Evolutionary conservation across 164 flowering plant species (phyloP).

Genomic region (Vitis labrusca): DNA sequence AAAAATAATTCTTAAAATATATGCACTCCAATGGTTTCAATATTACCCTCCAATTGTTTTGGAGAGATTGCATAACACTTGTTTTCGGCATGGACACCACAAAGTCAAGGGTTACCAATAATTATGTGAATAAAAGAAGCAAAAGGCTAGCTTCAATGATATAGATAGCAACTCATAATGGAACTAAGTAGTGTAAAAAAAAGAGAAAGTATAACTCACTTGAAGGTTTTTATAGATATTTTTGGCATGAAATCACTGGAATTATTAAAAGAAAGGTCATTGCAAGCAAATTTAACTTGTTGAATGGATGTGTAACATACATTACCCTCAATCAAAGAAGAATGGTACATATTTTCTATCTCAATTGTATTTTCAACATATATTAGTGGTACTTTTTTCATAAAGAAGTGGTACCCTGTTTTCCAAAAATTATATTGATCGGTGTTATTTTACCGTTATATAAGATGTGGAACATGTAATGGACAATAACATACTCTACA

Average conservation of each 20-base stretch:
- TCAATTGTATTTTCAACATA: no score
- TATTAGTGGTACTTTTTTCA: no score
- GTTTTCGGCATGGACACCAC: constrained; percentile 52
- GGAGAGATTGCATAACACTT: constrained; percentile 73
- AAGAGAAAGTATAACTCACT: constrained; percentile 36
- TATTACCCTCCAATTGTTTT: constrained; percentile 28
- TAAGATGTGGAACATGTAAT: no score
- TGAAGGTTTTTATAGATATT: constrained; percentile 85
- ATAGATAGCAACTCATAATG: neutral
- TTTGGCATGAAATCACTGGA: constrained; percentile 87
- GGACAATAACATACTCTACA: no score
- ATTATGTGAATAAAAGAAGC: constrained; percentile 41
- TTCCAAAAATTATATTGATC: no score
- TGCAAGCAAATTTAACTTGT: constrained; percentile 21
- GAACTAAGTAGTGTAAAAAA: neutral
- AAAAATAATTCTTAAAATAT: no score
- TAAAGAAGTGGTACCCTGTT: no score
- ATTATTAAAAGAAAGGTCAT: constrained; percentile 92
- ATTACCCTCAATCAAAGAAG: no score
- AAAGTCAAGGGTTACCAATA: constrained; percentile 76
- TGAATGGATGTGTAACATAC: neutral
- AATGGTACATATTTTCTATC: no score
- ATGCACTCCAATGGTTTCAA: no score
- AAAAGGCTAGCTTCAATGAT: neutral
- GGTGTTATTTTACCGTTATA: no score